A percentile compares a stretch with the other conserved stretches of the same genome.
Conservation (phyloP, 1,139 yeast genomes). For the Nakaseomyces nivariensis region DNA sequence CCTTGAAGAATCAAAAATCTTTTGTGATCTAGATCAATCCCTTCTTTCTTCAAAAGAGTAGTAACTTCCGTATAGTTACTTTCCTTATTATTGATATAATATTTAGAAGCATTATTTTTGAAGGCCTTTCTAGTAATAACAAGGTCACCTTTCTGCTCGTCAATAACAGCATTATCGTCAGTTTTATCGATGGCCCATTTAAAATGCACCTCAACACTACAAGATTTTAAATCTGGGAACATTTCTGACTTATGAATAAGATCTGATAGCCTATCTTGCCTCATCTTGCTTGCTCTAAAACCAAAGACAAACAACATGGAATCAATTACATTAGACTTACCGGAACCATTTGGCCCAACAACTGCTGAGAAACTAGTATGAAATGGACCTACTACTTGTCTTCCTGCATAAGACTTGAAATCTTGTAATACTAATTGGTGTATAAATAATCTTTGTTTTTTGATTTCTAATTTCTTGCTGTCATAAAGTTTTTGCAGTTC, state of each 20-base stretch:
- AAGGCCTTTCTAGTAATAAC: conserved; percentile 73
- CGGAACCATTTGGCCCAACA: conserved; percentile 99
- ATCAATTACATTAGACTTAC: conserved; percentile 95
- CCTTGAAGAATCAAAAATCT: conserved; percentile 92
- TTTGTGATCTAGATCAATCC: conserved; percentile 91
- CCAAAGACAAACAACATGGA: conserved; percentile 95
- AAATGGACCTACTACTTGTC: conserved; percentile 92
- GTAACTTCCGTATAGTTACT: conserved; percentile 80
- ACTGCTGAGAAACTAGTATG: conserved; percentile 90
- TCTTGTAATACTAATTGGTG: conserved; percentile 63
- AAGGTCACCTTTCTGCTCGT: conserved; percentile 35
- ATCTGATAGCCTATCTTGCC: conserved; percentile 87
- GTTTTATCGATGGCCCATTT: conserved; percentile 60
- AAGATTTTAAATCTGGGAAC: conserved; percentile 55
- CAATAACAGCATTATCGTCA: conserved; percentile 34
- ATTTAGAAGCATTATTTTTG: conserved; percentile 67
- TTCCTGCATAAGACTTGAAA: conserved; percentile 93
- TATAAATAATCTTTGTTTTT: conserved; percentile 52
- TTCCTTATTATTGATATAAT: conserved; percentile 58
- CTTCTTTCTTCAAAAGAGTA: conserved; percentile 60
- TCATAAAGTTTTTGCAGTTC: conserved; percentile 27
- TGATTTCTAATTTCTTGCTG: conserved; percentile 18
- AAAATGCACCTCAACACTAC: conserved; percentile 92
- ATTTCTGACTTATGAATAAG: conserved; percentile 81
- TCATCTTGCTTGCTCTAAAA: conserved; percentile 90